Evolutionary conservation across 75 land plant genomes (phyloP), one percentile per base, ranked within the genome.

Genomic region (Cryptomeria japonica): DNA sequence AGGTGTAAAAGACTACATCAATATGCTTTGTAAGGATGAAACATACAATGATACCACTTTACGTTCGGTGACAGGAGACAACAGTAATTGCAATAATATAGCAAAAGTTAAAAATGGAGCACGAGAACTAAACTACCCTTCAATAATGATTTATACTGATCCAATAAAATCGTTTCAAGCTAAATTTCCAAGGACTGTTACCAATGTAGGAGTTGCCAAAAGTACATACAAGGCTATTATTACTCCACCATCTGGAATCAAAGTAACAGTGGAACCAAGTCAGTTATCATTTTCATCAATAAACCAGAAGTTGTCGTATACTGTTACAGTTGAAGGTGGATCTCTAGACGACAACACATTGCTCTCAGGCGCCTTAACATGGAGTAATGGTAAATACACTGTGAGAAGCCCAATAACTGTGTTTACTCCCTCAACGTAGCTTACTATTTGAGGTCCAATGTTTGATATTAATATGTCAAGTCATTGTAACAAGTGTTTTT

Each of bases 121-220:
- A 78, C 31, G 73, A 6, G 32, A 68, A 6, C 25, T 78, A 10
- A 78, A 78, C 22, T 78, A 78, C 16, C 80, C 80, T 14, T 78
- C 80, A 18, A 78, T 78, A 6, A 78, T 38, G 44, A 44, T 39
- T 78, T 18, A 18, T 78, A 5, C 10, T 0, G 2, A 1, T 10
- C 31, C 73, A 68, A 16, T 16, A 2, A 7, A 8, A n/a, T 38
- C 14, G 8, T 12, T 76, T 32, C 0, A 32, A 13, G 38, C 38
- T n/a, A 76, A 39, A 78, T 78, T 92, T 41, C 89, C 72, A 32
- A 89, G 99, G 85, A 94, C 93, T 0, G 94, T 95, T 37, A 97
- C 98, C 37, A 97, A 97, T 83, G 97, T 97, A 6, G 98, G 98
- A 0, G 87, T 88, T 32, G 89, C 94, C 0, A 51, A 42, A 11